phyloP scores from a whole-genome alignment of 306 rosid species.

The Quercus bicolor region DNA sequence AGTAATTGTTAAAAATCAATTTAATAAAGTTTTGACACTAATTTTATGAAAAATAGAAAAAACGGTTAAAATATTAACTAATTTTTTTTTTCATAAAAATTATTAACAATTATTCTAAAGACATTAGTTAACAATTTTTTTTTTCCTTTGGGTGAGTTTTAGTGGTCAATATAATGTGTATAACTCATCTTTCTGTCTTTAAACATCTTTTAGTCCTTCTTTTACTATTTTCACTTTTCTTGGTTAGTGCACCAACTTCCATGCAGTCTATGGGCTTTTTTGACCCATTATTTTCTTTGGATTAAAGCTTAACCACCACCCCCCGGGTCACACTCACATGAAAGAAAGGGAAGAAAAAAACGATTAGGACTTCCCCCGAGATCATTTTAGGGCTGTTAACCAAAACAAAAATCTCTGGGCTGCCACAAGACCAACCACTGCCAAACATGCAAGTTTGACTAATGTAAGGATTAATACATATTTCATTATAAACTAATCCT shows the following conservation, averaged over 20 bases:
- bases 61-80: too few species aligned
- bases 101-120: fast-evolving
- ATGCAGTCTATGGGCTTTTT: constrained; percentile 47
- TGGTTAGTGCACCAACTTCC: constrained; percentile 55
- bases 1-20: fast-evolving
- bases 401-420: background rate
- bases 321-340: constrained; percentile 37
- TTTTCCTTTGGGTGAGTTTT: constrained; percentile 4
- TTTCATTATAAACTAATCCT: too few species aligned
- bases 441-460: background rate
- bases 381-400: constrained; percentile 8
- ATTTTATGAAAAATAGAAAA: too few species aligned
- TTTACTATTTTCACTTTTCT: constrained; percentile 28
- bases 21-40: too few species aligned
- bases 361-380: constrained; percentile 7
- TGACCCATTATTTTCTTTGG: constrained; percentile 39
- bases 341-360: constrained; percentile 25
- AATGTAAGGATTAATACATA: too few species aligned
- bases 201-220: constrained; percentile 17
- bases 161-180: background rate
- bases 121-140: fast-evolving
- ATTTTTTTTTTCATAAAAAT: too few species aligned
- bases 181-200: constrained; percentile 24
- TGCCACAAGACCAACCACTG: background rate
- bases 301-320: constrained; percentile 24